A percentile compares a stretch with the other conserved stretches of the same genome.
phyloP scores from a whole-genome alignment of 108 stramenopile genomes.

The Chaetoceros tenuissimus region DNA sequence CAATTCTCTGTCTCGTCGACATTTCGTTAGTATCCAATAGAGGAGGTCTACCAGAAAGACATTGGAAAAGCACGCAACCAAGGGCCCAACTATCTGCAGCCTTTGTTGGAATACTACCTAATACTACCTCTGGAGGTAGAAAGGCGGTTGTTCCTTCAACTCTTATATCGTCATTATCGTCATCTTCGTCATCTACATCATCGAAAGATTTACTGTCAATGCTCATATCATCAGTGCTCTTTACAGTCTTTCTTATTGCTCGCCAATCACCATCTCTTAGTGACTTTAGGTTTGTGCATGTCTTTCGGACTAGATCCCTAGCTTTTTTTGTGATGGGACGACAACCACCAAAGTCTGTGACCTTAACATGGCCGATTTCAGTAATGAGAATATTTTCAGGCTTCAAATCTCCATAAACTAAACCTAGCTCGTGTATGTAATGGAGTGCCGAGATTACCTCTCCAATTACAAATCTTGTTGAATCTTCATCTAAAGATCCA shows the following conservation, averaged over 20 bases:
- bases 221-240: background rate
- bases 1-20: constrained; percentile 63
- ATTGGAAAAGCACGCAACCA: constrained; percentile 92
- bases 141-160: constrained; percentile 95
- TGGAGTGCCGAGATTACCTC: constrained; percentile 83
- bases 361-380: constrained; percentile 88
- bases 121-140: constrained; percentile 92
- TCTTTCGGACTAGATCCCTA: constrained; percentile 21
- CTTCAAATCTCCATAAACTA: constrained; percentile 90
- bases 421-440: constrained; percentile 81
- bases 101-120: constrained; percentile 58
- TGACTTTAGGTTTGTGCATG: constrained; percentile 42
- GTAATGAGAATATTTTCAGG: constrained; percentile 93
- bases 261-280: constrained; percentile 94
- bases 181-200: constrained; percentile 13
- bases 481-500: constrained; percentile 85
- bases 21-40: constrained; percentile 74
- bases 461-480: constrained; percentile 84
- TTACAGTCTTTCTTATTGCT: no score
- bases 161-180: constrained; percentile 55
- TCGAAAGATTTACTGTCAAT: constrained; percentile 8
- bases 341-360: constrained; percentile 95
- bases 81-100: constrained; percentile 95
- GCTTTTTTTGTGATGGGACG: constrained; percentile 74
- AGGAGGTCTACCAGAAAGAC: constrained; percentile 86